Base-by-base conservation (phyloP, 306 rosid genomes). In the Phaseolus lunatus region DNA sequence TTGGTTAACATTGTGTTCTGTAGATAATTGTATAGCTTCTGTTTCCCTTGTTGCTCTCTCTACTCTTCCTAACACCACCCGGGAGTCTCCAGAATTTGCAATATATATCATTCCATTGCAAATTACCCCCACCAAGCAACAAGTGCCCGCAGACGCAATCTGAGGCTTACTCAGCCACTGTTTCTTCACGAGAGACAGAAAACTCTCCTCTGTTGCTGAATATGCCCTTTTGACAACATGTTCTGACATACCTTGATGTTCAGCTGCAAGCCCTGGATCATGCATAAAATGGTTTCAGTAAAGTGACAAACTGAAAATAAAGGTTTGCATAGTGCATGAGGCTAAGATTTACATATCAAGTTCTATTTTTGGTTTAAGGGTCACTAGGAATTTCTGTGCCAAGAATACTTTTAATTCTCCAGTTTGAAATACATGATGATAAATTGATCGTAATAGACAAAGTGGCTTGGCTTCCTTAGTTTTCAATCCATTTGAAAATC, bases 81-180 rank as follows among this genome's bases (percentile, higher is more conserved):
- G 65, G 0, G 98, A 95, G 86, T 95, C 98, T 31, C 98, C 98
- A 12, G 83, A 89, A 33, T 95, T 95, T 70, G 97, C 98, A 22
- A 91, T 50, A 78, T 89, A 88, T 1, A 95, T 0, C 76, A 83
- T 75, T 50, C 93, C 93, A 52, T 84, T 82, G 89, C 91, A 89
- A 33, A 95, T 85, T 44, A 90, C 63, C 75, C 98, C 98, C 18
- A 85, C 96, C 89, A 95, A 81, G 64, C 97, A 92, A 73, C 98
- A 95, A 19, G 97, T 83, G 9, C 98, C 98, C 0, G 89, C 73
- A 50, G 97, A 87, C 52, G 98, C 97, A 85, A 95, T 88, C 47
- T 92, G 82, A 57, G 98, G 96, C 67, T 81, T 85, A 44, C 54
- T 78, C 33, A 67, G 89, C 98, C 98, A 95, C 37, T 83, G 87